Evolutionary conservation across 805 yeast species (phyloP).

Genomic region (Barnettozyma pratensis): DNA sequence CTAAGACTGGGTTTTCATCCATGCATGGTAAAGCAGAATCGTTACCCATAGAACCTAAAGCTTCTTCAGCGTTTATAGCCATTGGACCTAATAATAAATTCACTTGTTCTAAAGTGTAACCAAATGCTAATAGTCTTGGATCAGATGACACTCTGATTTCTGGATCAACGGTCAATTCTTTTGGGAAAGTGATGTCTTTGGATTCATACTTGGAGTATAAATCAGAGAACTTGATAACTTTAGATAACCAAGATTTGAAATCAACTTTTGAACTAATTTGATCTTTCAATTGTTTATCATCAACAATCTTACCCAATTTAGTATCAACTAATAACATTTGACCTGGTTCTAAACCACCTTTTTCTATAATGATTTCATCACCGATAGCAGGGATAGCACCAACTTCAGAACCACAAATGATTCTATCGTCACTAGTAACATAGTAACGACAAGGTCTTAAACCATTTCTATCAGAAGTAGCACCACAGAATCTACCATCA

Average conservation of each 20-base stretch:
- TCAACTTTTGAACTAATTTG: constrained; percentile 79
- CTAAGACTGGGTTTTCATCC: constrained; percentile 84
- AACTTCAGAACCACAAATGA: constrained; percentile 97
- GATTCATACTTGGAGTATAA: constrained; percentile 50
- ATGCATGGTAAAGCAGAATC: constrained; percentile 94
- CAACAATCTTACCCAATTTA: constrained; percentile 86
- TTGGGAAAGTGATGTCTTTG: constrained; percentile 15
- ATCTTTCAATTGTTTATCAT: constrained; percentile 81
- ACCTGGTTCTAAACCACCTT: constrained; percentile 95
- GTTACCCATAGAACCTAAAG: constrained; percentile 98
- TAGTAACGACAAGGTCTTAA: constrained; percentile 97
- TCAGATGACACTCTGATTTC: constrained; percentile 56
- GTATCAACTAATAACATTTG: constrained; percentile 95
- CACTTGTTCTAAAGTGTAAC: constrained; percentile 92
- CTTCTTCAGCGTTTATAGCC: constrained; percentile 90
- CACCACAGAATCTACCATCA: constrained; percentile 98
- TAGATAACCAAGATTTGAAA: constrained; percentile 90
- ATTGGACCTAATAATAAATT: constrained; percentile 82
- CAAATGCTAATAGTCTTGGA: constrained; percentile 79
- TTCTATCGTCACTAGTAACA: constrained; percentile 88
- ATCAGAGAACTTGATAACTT: constrained; percentile 79
- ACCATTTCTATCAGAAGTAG: constrained; percentile 95
- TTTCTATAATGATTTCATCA: constrained; percentile 73
- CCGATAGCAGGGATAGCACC: constrained; percentile 86
- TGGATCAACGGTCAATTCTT: constrained; percentile 24